Base-by-base conservation (phyloP, 2,329 filamentous ascomycete genomes). In the Calonectria honghensis region DNA sequence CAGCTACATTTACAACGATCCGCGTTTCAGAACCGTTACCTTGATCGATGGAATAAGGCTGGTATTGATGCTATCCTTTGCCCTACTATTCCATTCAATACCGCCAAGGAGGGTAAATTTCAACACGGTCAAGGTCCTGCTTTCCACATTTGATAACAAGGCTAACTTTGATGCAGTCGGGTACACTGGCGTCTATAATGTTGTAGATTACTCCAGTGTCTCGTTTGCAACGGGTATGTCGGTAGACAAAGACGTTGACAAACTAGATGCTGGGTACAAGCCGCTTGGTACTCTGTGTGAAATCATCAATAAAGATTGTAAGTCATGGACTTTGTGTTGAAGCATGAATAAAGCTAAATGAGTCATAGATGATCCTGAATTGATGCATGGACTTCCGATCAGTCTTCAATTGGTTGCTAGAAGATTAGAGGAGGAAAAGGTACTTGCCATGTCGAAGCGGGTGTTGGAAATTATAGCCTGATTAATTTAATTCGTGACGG, bases 1-100 rank as follows among this genome's bases (percentile, higher is more conserved):
- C 83, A 84, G 76, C 77, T 90, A 59, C 88, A 89, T 31, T 64
- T 85, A 1, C 87, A 90, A 73, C 83, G 88, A 10, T 83, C 85
- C 0, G 85, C 81, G 0, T 89, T 85, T 75, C 88, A 89, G 81
- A 88, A 87, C 75, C 80, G 81, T 13, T 88, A 89, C 66, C 81
- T 89, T 0, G 86, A 89, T 51, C 83, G 86, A 3, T 89, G 88
- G 88, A 85, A 85, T 41, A 81, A 80, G 61, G 85, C 85, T 0
- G 87, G 86, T 1, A 88, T 93, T 10, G 93, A 94, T 79, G 91
- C 91, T 1, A 87, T 94, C 11, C 81, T 94, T 1, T 91, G 90
- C 66, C 92, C 93, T 0, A 88, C 87, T 0, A 88, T 86, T 39
- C 86, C 88, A 0, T 89, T 86, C 65, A 85, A 84, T 51, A 84